Conservation (phyloP, 805 yeast species). For the Yarrowia alimentaria region DNA sequence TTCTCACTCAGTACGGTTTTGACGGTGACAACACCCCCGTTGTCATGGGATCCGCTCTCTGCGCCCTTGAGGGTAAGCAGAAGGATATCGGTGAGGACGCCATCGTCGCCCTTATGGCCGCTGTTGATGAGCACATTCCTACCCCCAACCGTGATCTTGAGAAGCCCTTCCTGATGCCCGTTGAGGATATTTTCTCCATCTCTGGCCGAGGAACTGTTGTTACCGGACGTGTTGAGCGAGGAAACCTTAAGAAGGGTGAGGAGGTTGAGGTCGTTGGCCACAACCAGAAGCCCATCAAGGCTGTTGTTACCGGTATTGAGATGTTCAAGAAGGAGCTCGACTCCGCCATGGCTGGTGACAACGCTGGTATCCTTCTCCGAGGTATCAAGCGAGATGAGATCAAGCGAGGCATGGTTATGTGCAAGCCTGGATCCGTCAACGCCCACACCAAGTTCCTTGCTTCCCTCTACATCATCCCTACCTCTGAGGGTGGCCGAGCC, state of each 20-base stretch:
- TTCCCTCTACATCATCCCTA: slow-evolving; percentile 85
- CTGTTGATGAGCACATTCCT: slow-evolving; percentile 93
- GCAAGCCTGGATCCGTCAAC: slow-evolving; percentile 87
- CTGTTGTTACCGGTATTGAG: slow-evolving; percentile 97
- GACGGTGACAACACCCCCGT: slow-evolving; percentile 99
- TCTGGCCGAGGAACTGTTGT: slow-evolving; percentile 99
- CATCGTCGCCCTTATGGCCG: slow-evolving; percentile 77
- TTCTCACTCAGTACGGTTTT: slow-evolving; percentile 84
- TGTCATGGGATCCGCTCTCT: slow-evolving; percentile 96
- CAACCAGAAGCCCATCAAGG: slow-evolving; percentile 81
- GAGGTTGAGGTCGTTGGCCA: slow-evolving; percentile 96
- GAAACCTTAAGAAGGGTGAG: slow-evolving; percentile 95
- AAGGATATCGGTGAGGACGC: slow-evolving; percentile 92
- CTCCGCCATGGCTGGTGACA: slow-evolving; percentile 98
- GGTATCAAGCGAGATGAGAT: slow-evolving; percentile 98
- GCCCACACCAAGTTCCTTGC: slow-evolving; percentile 94
- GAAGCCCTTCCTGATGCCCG: slow-evolving; percentile 94
- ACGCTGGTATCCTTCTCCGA: slow-evolving; percentile 95
- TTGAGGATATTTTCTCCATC: slow-evolving; percentile 95
- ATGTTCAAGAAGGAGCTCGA: slow-evolving; percentile 99
- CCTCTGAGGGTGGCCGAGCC: slow-evolving; percentile 99
- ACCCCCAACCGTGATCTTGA: slow-evolving; percentile 96
- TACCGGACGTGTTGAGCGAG: slow-evolving; percentile 99
- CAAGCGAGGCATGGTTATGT: slow-evolving; percentile 94
- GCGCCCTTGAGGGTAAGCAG: slow-evolving; percentile 84